Conservation (phyloP, 306 rosid genomes). For the Malus asiatica region DNA sequence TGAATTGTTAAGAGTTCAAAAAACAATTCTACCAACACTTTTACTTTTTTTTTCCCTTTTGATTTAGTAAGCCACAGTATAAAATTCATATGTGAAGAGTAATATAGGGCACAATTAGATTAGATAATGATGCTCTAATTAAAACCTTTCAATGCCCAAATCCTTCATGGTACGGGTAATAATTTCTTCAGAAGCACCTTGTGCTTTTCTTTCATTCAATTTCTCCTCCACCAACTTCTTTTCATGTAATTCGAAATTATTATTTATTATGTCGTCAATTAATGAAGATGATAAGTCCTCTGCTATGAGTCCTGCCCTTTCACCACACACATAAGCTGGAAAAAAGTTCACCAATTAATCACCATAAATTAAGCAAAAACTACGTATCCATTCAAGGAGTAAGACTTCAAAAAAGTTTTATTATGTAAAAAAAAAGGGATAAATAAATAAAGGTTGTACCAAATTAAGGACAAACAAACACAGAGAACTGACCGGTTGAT, state of each 20-base stretch:
- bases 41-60: too few species aligned
- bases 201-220: slow-evolving; percentile 5
- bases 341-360: background rate
- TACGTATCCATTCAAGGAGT: too few species aligned
- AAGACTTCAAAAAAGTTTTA: too few species aligned
- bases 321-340: slow-evolving; percentile 29
- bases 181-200: background rate
- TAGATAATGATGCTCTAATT: background rate
- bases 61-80: background rate
- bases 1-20: background rate
- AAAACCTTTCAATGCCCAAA: slow-evolving; percentile 31
- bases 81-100: background rate
- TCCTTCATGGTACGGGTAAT: slow-evolving; percentile 19
- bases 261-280: slow-evolving; percentile 2
- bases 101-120: background rate
- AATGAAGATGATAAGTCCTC: slow-evolving; percentile 10
- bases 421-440: too few species aligned
- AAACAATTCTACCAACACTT: too few species aligned
- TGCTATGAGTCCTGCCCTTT: background rate
- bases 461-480: too few species aligned
- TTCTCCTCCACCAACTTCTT: slow-evolving; percentile 17
- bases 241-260: slow-evolving; percentile 18
- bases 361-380: too few species aligned
- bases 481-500: too few species aligned
- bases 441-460: too few species aligned